These are phyloP conservation scores for Claviceps paspali DNA, from an alignment of 2,329 filamentous ascomycete species.

Conservation along the genomic window DNA sequence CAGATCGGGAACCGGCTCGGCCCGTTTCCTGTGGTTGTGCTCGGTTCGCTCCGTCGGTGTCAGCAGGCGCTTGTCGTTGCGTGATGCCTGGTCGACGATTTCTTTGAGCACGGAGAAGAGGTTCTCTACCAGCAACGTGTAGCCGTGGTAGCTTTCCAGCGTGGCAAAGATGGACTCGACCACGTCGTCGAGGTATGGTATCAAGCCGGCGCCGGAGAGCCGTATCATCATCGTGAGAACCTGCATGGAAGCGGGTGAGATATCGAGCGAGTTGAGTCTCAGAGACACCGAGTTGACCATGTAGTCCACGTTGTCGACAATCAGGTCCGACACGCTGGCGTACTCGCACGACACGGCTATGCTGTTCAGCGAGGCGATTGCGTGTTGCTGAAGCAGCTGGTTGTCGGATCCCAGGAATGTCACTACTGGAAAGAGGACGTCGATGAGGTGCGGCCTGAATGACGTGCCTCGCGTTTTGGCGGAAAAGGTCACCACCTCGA, in stretches of 20 bases:
- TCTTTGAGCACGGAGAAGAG: conserved; percentile 72
- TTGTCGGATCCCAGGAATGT: conserved; percentile 68
- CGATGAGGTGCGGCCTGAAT: conserved; percentile 77
- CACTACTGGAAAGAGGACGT: conserved; percentile 80
- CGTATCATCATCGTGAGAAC: conserved; percentile 90
- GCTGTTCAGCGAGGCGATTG: conserved; percentile 67
- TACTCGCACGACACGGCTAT: conserved; percentile 68
- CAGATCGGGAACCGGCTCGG: conserved; percentile 20
- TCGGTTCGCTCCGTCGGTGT: conserved; percentile 21
- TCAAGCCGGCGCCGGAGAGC: conserved; percentile 62
- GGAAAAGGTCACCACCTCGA: conserved; percentile 68
- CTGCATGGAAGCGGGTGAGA: conserved; percentile 79
- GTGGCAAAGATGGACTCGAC: conserved; percentile 83
- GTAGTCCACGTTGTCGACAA: conserved; percentile 89
- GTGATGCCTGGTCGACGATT: conserved; percentile 68
- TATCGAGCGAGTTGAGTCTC: conserved; percentile 79
- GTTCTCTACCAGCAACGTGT: conserved; percentile 68
- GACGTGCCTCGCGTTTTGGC: conserved; percentile 48
- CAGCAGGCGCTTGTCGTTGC: conserved; percentile 34
- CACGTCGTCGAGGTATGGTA: conserved; percentile 85
- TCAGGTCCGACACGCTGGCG: conserved; percentile 54
- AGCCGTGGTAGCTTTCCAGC: conserved; percentile 90
- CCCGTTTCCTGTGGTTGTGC: conserved; percentile 27
- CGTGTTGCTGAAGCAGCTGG: conserved; percentile 57
- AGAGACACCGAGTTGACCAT: conserved; percentile 86